Conservation (phyloP, 768 basidiomycete genomes). For the Boletus pseudo-olivaceus region DNA sequence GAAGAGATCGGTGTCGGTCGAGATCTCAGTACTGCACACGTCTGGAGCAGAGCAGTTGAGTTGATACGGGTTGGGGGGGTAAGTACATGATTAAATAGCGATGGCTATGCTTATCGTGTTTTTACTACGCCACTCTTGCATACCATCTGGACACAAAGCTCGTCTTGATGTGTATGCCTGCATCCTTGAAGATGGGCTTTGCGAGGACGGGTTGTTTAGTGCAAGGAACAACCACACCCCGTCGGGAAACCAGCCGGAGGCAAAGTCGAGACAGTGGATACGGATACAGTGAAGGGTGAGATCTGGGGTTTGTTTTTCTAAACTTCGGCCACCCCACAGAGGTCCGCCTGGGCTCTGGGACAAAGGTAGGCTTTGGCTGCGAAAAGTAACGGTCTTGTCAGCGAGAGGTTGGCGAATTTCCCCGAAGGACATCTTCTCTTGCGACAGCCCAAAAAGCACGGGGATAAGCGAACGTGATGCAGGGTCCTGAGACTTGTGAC, state of each 20-base stretch:
- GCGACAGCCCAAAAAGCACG: not conserved
- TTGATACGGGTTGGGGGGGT: not conserved
- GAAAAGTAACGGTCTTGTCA: not conserved
- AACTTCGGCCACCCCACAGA: not conserved
- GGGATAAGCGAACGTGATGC: not conserved
- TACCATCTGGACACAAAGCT: slow-evolving; percentile 6
- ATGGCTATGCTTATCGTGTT: not conserved
- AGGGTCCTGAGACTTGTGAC: slow-evolving; percentile 6
- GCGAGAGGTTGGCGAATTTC: not conserved
- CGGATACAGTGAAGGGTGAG: not conserved
- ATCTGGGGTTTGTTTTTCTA: not conserved
- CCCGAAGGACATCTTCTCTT: not conserved
- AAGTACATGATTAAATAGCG: not conserved
- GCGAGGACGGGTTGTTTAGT: not conserved
- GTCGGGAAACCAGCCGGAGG: not conserved
- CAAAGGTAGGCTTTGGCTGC: not conserved
- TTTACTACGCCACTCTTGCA: not conserved
- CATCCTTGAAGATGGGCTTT: slow-evolving; percentile 22
- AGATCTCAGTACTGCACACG: not conserved
- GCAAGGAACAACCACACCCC: not conserved
- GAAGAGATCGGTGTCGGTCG: not conserved
- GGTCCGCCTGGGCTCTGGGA: not conserved
- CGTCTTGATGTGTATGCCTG: slow-evolving; percentile 4
- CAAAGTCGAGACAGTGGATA: not conserved
- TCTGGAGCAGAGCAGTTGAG: not conserved